A percentile compares a stretch with the other conserved stretches of the same genome.
phyloP scores from a whole-genome alignment of 257 asterid genomes.

The Ocimum tenuiflorum region DNA sequence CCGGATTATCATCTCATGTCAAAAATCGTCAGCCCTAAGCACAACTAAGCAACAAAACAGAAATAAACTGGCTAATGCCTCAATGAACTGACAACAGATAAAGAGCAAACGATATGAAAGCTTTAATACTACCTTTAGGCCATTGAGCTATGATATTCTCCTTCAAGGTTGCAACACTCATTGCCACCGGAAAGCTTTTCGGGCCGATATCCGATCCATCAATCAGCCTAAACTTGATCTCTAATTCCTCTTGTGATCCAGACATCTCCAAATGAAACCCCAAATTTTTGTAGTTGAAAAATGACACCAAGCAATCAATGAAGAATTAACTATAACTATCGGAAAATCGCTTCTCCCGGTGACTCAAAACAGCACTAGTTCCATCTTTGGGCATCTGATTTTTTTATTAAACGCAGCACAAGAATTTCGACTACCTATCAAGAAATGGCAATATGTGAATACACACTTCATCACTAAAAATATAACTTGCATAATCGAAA shows the following conservation, averaged over 20 bases:
- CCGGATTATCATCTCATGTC: no score
- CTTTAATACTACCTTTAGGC: constrained; percentile 72
- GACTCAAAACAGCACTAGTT: constrained; percentile 31
- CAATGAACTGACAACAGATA: background rate
- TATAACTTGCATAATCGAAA: background rate
- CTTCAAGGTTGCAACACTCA: constrained; percentile 71
- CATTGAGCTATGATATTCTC: constrained; percentile 79
- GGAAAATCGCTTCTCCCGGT: constrained; percentile 7
- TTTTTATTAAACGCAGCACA: background rate
- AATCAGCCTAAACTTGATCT: constrained; percentile 80
- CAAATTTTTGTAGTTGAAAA: constrained; percentile 14
- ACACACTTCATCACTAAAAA: background rate
- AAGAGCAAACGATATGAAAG: background rate
- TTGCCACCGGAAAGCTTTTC: constrained; percentile 48
- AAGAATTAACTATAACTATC: constrained; percentile 14
- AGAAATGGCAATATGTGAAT: background rate
- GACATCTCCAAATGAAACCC: constrained; percentile 46
- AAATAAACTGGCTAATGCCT: background rate
- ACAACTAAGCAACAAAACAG: background rate
- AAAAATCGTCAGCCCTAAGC: no score
- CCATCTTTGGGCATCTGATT: constrained; percentile 20
- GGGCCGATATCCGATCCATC: constrained; percentile 96
- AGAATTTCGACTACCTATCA: constrained; percentile 6
- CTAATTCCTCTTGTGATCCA: constrained; percentile 64
- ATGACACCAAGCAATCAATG: constrained; percentile 21